Base-by-base conservation (phyloP, 2,329 filamentous ascomycete species). In the Penicillium sp. region DNA sequence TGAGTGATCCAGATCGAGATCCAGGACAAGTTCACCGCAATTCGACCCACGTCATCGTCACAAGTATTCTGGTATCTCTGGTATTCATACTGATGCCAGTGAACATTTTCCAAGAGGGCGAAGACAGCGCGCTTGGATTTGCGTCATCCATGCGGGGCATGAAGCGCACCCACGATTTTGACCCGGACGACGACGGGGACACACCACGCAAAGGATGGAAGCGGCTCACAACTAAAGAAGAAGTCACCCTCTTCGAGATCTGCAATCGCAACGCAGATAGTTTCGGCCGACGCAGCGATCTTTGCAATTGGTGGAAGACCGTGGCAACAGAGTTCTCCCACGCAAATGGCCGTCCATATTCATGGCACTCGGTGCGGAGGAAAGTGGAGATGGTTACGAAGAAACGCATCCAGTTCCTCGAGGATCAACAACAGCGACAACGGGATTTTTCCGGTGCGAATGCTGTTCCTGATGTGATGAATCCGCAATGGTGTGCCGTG, bases 281-380 rank as follows among this genome's bases (percentile, higher is more conserved):
- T 2, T 79, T 79, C 54, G 77, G 77, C 1, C 73, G 73, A 53
- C 75, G 76, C 60, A 78, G 75, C 61, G 77, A 76, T 33, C 70
- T 79, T 5, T 79, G 77, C 60, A 76, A 79, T 55, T 79, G 77
- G 77, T 79, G 77, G 77, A 72, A 71, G 65, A 75, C 66, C 3
- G 69, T 79, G 14, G 75, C 77, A 6, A 65, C 65, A 28, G 76
- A 79, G 55, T 79, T 79, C 58, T 76, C 73, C 6, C 68, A 64
- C 13, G 69, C 72, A 28, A 71, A 77, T 49, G 76, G 75, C 6
- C 74, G 77, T 52, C 76, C 76, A 10, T 79, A 79, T 61, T 77
- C 75, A 25, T 79, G 77, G 77, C 76, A 79, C 51, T 78, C 76
- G 19, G 77, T 79, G 28, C 76, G 77, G 16, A 71, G 77, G 30